A percentile compares a stretch with the other conserved stretches of the same genome.
Evolutionary conservation across 768 basidiomycete species (phyloP).

Genomic region (Boletus pseudopeckii): DNA sequence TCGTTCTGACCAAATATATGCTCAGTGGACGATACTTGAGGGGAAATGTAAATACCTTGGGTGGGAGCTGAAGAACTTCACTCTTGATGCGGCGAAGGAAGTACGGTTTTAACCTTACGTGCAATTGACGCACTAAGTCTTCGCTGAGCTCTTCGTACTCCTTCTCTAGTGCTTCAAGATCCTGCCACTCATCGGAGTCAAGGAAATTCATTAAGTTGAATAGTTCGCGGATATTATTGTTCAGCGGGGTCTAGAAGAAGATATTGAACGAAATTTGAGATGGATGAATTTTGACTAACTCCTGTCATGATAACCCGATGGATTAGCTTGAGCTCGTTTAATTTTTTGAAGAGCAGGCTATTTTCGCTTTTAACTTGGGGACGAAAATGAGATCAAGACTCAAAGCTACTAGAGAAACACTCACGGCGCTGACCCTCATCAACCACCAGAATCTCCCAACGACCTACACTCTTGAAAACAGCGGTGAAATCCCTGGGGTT

Average conservation of each 20-base stretch:
- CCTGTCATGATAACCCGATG: slow-evolving; percentile 92
- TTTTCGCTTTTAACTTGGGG: slow-evolving; percentile 78
- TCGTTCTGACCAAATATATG: slow-evolving; percentile 56
- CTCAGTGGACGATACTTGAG: neutral
- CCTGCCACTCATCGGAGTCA: slow-evolving; percentile 69
- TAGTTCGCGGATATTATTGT: slow-evolving; percentile 95
- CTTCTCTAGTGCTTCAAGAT: slow-evolving; percentile 70
- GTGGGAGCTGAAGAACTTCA: slow-evolving; percentile 87
- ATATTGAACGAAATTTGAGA: neutral
- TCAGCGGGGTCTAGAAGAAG: slow-evolving; percentile 72
- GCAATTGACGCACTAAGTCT: slow-evolving; percentile 76
- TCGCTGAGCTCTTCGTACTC: slow-evolving; percentile 77
- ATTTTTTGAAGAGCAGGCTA: slow-evolving; percentile 74
- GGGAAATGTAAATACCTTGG: slow-evolving; percentile 56
- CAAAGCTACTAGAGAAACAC: slow-evolving; percentile 28
- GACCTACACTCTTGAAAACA: slow-evolving; percentile 76
- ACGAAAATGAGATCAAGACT: slow-evolving; percentile 6
- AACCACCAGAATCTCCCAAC: slow-evolving; percentile 92
- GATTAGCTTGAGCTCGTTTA: slow-evolving; percentile 72
- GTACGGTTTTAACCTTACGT: slow-evolving; percentile 77
- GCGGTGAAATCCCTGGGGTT: slow-evolving; percentile 62
- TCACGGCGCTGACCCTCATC: slow-evolving; percentile 91
- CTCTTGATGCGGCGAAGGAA: slow-evolving; percentile 93
- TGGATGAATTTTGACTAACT: slow-evolving; percentile 36
- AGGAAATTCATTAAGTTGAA: slow-evolving; percentile 98